Evolutionary conservation across 768 basidiomycete genomes (phyloP).

Genomic region (Boletus barrowsii): DNA sequence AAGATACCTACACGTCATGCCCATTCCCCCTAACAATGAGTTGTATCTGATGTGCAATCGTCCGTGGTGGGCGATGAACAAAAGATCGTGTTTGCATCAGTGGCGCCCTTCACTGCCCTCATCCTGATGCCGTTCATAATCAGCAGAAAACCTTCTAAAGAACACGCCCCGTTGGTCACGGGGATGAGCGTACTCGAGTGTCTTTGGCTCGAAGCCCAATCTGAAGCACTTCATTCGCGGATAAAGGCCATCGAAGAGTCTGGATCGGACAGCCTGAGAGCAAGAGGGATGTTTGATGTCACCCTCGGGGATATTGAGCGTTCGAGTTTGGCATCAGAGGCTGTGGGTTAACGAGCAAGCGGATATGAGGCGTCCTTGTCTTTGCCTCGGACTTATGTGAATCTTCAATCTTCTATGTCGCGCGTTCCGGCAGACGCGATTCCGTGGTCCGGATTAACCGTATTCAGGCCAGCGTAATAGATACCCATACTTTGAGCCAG

Average conservation of each 20-base stretch:
- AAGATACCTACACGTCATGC: neutral
- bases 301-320: neutral
- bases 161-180: neutral
- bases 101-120: neutral
- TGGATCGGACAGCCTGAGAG: neutral
- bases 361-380: too few species aligned
- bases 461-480: too few species aligned
- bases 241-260: neutral
- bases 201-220: neutral
- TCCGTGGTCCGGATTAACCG: too few species aligned
- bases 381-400: too few species aligned
- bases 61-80: neutral
- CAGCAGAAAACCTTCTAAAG: neutral
- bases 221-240: neutral
- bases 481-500: too few species aligned
- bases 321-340: neutral
- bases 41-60: neutral
- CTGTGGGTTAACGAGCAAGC: neutral
- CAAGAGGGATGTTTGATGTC: neutral
- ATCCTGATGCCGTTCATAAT: neutral
- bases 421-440: too few species aligned
- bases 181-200: neutral
- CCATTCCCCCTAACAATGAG: neutral
- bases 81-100: neutral
- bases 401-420: too few species aligned